phyloP scores from a whole-genome alignment of 495 filamentous ascomycete genomes.

The Aspergillus egyptiacus region DNA sequence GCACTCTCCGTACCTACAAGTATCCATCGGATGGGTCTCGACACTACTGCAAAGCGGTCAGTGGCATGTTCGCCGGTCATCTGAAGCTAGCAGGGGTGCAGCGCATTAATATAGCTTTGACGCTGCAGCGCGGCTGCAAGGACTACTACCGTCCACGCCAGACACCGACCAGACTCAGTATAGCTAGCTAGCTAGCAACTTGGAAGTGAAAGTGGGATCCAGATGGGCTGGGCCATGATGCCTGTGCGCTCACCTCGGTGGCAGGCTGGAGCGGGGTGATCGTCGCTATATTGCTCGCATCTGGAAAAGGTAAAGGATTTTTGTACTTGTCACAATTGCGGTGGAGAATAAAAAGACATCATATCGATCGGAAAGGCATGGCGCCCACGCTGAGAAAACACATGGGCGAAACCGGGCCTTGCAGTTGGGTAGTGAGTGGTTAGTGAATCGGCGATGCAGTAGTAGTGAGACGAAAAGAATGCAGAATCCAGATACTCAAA shows the following conservation, averaged over 20 bases:
- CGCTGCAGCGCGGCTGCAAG: constrained; percentile 16
- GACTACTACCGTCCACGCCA: constrained; percentile 14
- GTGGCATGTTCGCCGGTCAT: neutral
- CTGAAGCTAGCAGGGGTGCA: constrained; percentile 11
- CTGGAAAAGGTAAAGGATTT: neutral
- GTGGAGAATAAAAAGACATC: constrained; percentile 1
- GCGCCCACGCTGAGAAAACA: constrained; percentile 1
- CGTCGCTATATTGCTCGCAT: neutral
- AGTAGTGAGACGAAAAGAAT: neutral
- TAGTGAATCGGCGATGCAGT: too few relatives aligned
- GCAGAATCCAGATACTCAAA: too few relatives aligned
- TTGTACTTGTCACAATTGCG: neutral
- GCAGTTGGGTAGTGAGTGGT: constrained; percentile 1
- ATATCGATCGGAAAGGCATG: neutral
- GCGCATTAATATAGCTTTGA: constrained; percentile 13
- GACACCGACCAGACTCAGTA: constrained; percentile 3
- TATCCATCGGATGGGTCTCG: neutral
- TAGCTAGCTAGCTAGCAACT: neutral
- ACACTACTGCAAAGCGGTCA: neutral
- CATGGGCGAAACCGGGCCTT: neutral
- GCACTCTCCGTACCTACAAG: too few relatives aligned
- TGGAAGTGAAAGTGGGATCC: neutral
- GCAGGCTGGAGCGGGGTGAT: constrained; percentile 2
- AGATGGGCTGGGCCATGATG: neutral
- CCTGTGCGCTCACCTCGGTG: constrained; percentile 4